A percentile compares a stretch with the other conserved stretches of the same genome.
Conservation (phyloP, 2,329 filamentous ascomycete genomes). For the Decorospora gaudefroyi region DNA sequence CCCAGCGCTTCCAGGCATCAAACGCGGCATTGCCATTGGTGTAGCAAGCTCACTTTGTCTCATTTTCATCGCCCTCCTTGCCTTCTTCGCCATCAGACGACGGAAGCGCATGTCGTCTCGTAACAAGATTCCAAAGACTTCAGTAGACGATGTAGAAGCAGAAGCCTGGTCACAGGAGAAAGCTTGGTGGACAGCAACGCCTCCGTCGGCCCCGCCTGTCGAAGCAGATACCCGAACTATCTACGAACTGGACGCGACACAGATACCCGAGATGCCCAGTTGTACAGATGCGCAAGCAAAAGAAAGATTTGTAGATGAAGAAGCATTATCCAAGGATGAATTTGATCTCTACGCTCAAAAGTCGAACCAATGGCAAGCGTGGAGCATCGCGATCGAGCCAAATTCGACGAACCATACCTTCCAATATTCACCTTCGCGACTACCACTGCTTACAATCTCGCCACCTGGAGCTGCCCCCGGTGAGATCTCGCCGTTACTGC, state of each 20-base stretch:
- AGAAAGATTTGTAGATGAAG: constrained; percentile 8
- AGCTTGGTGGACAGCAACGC: constrained; percentile 6
- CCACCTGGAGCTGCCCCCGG: constrained; percentile 9
- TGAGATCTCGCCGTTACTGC: constrained; percentile 16
- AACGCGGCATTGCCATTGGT: constrained; percentile 38
- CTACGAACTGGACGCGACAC: constrained; percentile 29
- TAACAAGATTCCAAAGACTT: constrained; percentile 1
- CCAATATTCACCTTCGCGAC: neutral
- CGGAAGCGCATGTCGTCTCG: constrained; percentile 18
- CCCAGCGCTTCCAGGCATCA: constrained; percentile 33
- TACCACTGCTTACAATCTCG: constrained; percentile 11
- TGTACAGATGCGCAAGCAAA: constrained; percentile 23
- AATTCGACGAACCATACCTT: neutral
- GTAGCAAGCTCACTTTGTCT: constrained; percentile 31
- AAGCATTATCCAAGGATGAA: constrained; percentile 10
- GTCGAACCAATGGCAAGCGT: constrained; percentile 15
- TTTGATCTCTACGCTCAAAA: constrained; percentile 13
- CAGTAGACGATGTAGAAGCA: constrained; percentile 11
- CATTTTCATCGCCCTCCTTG: constrained; percentile 29
- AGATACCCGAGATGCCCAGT: constrained; percentile 28
- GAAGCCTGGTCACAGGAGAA: constrained; percentile 24
- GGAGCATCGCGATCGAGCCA: constrained; percentile 10
- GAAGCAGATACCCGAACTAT: constrained; percentile 30
- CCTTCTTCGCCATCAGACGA: constrained; percentile 28
- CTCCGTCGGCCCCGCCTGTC: constrained; percentile 14